Conservation (phyloP, 139 green algal genomes). For the Desmodesmus armatus region DNA sequence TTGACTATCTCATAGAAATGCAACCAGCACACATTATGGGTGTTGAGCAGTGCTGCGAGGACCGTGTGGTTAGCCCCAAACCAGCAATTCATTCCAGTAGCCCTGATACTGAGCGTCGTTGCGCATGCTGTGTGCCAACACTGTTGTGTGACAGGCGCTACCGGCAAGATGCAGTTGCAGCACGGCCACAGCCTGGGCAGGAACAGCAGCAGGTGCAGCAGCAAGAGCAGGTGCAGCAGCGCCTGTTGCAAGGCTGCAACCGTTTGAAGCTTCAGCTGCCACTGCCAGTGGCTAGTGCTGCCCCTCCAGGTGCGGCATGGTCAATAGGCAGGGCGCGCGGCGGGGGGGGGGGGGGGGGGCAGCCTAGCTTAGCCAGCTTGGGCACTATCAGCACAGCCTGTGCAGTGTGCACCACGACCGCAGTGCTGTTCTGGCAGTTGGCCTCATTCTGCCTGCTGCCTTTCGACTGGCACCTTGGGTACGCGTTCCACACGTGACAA, state of each 20-base stretch:
- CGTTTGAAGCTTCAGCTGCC: constrained; percentile 15
- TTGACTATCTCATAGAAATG: background rate
- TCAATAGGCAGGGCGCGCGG: too few species aligned
- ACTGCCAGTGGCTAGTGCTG: constrained; percentile 2
- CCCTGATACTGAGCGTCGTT: too few species aligned
- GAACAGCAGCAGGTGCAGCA: background rate
- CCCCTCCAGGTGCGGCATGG: background rate
- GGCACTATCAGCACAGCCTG: background rate
- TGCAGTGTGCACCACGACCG: background rate
- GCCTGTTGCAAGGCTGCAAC: background rate
- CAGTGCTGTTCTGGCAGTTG: background rate
- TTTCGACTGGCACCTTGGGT: background rate
- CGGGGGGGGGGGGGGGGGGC: too few species aligned
- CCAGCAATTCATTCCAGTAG: too few species aligned
- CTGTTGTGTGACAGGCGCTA: too few species aligned
- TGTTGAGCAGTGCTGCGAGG: too few species aligned
- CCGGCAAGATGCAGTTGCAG: constrained; percentile 5
- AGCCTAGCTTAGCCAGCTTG: too few species aligned
- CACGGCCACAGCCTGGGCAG: background rate
- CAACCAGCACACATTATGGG: background rate
- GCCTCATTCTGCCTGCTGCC: background rate
- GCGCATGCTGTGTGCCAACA: too few species aligned
- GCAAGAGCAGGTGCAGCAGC: background rate
- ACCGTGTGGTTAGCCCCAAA: too few species aligned
- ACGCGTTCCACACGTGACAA: background rate